phyloP scores from a whole-genome alignment of 1,284 basidiomycete species.

The Singerocomus inundabilis region DNA sequence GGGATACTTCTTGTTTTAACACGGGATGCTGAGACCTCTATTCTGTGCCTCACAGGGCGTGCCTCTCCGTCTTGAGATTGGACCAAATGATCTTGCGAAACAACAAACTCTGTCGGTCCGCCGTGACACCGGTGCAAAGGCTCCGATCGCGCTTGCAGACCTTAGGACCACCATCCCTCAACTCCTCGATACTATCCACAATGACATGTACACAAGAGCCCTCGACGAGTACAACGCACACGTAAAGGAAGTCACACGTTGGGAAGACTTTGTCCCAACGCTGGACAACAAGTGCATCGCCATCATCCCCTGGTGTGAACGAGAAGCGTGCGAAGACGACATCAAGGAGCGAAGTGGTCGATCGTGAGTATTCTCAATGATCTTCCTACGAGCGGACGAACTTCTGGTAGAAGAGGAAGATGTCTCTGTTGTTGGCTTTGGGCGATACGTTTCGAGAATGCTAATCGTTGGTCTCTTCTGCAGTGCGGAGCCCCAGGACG shows the following conservation, averaged over 20 bases:
- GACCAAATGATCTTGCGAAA: slow-evolving; percentile 89
- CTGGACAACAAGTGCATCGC: slow-evolving; percentile 89
- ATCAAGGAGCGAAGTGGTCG: slow-evolving; percentile 93
- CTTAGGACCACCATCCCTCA: slow-evolving; percentile 58
- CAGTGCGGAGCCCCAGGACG: slow-evolving; percentile 84
- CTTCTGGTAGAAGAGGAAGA: background rate
- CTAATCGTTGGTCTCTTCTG: slow-evolving; percentile 10
- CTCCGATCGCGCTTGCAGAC: slow-evolving; percentile 66
- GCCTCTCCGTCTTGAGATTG: slow-evolving; percentile 94
- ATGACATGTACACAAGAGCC: slow-evolving; percentile 84
- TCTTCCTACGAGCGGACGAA: slow-evolving; percentile 1
- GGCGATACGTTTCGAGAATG: background rate
- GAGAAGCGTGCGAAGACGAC: slow-evolving; percentile 92
- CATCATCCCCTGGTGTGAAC: slow-evolving; percentile 97
- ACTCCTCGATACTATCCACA: slow-evolving; percentile 86
- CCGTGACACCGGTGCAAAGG: slow-evolving; percentile 84
- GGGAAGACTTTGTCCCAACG: slow-evolving; percentile 90
- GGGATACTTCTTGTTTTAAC: background rate
- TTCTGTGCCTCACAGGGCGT: slow-evolving; percentile 66
- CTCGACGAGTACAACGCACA: slow-evolving; percentile 74
- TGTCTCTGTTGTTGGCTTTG: background rate
- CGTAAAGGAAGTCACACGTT: slow-evolving; percentile 75
- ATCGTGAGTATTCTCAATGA: slow-evolving; percentile 58
- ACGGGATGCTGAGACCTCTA: background rate
- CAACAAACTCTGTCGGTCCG: slow-evolving; percentile 83